Percentiles rank a stretch among this genome's conserved stretches.
Conservation (phyloP, 768 basidiomycete genomes). For the Kwoniella mangroviensis region DNA sequence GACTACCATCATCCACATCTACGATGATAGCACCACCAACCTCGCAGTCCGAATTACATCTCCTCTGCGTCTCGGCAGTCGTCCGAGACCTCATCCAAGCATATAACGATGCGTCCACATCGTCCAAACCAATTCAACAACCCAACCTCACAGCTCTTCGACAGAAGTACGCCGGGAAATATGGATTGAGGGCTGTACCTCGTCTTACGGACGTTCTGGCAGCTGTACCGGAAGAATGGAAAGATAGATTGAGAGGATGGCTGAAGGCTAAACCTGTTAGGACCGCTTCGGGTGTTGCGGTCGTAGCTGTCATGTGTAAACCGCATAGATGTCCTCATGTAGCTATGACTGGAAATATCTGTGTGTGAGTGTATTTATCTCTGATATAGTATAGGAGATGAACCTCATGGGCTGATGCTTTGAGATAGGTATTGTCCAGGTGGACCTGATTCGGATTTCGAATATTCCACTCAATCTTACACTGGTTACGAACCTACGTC, state of each 20-base stretch:
- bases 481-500: conserved; percentile 74
- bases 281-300: conserved; percentile 96
- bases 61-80: conserved; percentile 91
- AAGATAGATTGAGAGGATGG: conserved; percentile 85
- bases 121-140: conserved; percentile 62
- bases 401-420: background rate
- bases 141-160: conserved; percentile 88
- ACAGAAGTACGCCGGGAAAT: conserved; percentile 86
- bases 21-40: conserved; percentile 53
- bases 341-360: conserved; percentile 99
- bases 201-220: conserved; percentile 96
- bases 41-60: conserved; percentile 85
- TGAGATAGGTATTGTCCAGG: conserved; percentile 86
- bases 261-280: conserved; percentile 91
- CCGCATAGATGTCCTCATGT: conserved; percentile 99
- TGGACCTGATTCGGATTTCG: conserved; percentile 98
- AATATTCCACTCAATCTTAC: conserved; percentile 83
- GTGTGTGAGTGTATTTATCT: conserved; percentile 69
- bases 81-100: conserved; percentile 82
- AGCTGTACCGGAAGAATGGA: conserved; percentile 96
- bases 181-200: conserved; percentile 81
- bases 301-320: conserved; percentile 99
- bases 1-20: background rate
- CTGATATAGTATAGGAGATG: too few species aligned
- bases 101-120: conserved; percentile 39